Evolutionary conservation across 257 asterid species (phyloP).

Genomic region (Ophiorrhiza pumila): DNA sequence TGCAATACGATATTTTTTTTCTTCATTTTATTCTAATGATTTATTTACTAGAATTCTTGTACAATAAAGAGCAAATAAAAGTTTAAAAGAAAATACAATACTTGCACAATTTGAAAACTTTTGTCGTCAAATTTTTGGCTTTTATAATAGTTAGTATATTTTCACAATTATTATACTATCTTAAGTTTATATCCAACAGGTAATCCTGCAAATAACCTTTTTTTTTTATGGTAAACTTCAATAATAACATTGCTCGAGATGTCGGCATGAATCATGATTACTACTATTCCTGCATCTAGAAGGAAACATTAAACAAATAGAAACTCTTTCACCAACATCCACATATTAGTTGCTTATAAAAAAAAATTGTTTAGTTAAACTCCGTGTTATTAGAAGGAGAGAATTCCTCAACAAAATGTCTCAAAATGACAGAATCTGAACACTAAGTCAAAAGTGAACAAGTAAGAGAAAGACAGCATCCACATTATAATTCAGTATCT

Average conservation of each 20-base stretch:
- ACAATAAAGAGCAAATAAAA: no score
- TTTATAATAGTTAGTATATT: no score
- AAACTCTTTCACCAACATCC: slow-evolving; percentile 4
- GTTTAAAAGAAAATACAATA: no score
- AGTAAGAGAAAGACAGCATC: slow-evolving; percentile 2
- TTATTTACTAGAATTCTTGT: no score
- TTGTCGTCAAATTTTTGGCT: no score
- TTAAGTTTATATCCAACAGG: no score
- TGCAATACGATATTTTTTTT: no score
- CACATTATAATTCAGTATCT: neutral
- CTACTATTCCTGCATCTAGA: neutral
- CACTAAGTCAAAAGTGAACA: slow-evolving; percentile 3
- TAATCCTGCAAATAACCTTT: no score
- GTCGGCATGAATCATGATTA: neutral
- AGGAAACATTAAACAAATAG: neutral
- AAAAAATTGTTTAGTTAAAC: neutral
- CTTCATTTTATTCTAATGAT: no score
- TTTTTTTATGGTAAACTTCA: no score
- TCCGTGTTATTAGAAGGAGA: neutral
- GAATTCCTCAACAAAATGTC: slow-evolving; percentile 11
- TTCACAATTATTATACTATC: no score
- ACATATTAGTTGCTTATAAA: neutral
- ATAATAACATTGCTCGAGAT: neutral
- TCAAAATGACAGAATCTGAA: neutral
- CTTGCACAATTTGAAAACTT: no score